Evolutionary conservation across 306 rosid species (phyloP).

Genomic region (Dalbergia cochinchinensis): DNA sequence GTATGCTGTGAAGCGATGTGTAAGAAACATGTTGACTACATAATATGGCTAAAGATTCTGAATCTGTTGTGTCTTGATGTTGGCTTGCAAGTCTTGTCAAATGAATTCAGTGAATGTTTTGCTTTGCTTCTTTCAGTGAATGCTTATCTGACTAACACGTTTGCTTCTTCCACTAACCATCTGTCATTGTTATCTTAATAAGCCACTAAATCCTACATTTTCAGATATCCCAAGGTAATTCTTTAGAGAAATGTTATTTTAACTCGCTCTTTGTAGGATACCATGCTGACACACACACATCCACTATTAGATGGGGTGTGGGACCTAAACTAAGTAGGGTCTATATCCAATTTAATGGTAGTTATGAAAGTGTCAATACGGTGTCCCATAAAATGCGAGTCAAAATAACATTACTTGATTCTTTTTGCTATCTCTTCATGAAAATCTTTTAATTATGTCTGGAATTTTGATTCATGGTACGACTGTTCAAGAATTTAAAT

Average conservation of each 20-base stretch:
- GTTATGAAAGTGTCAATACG: too few relatives aligned
- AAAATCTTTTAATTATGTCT: not conserved
- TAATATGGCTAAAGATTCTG: constrained; percentile 2
- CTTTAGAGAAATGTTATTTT: too few relatives aligned
- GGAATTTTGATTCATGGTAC: not conserved
- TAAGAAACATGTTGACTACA: not conserved
- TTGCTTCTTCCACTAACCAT: not conserved
- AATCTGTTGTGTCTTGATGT: constrained; percentile 10
- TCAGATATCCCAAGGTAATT: too few relatives aligned
- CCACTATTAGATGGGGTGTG: too few relatives aligned
- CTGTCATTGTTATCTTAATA: not conserved
- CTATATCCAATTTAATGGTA: too few relatives aligned
- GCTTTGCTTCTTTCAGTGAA: not conserved
- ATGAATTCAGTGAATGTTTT: constrained; percentile 1
- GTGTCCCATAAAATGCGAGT: too few relatives aligned
- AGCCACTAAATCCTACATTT: too few relatives aligned
- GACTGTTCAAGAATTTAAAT: not conserved
- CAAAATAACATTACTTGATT: too few relatives aligned
- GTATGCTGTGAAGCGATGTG: constrained; percentile 9
- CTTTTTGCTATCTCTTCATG: too few relatives aligned
- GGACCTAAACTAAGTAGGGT: too few relatives aligned
- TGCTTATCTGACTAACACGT: not conserved
- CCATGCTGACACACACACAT: too few relatives aligned
- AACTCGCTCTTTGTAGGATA: too few relatives aligned
- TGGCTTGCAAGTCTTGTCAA: constrained; percentile 19